A percentile compares a stretch with the other conserved stretches of the same genome.
phyloP scores from a whole-genome alignment of 768 basidiomycete genomes.

The Cubamyces sp. region DNA sequence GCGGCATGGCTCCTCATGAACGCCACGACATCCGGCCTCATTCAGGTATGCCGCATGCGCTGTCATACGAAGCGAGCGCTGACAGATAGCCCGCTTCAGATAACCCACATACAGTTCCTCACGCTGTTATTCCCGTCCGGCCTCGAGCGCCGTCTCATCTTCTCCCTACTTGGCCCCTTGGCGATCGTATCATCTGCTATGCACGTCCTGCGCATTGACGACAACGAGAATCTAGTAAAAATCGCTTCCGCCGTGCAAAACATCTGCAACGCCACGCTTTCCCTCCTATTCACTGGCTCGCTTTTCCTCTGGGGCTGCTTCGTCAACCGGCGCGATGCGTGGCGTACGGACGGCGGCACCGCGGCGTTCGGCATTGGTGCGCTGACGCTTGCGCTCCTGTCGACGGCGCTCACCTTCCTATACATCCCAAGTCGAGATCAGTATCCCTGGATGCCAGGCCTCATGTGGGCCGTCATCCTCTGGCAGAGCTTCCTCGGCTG shows the following conservation, averaged over 20 bases:
- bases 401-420: slow-evolving; percentile 85
- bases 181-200: slow-evolving; percentile 84
- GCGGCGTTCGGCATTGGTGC: slow-evolving; percentile 91
- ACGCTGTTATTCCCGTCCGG: slow-evolving; percentile 92
- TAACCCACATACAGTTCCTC: slow-evolving; percentile 97
- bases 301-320: slow-evolving; percentile 93
- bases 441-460: slow-evolving; percentile 87
- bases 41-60: slow-evolving; percentile 63
- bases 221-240: slow-evolving; percentile 42
- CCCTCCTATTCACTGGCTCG: slow-evolving; percentile 87
- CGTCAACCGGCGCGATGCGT: slow-evolving; percentile 88
- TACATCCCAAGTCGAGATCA: slow-evolving; percentile 85
- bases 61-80: not conserved
- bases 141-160: slow-evolving; percentile 86
- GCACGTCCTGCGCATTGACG: slow-evolving; percentile 73
- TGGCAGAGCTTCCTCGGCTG: slow-evolving; percentile 98
- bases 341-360: slow-evolving; percentile 96
- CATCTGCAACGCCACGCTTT: slow-evolving; percentile 96
- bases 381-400: slow-evolving; percentile 77
- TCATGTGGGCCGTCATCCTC: slow-evolving; percentile 89
- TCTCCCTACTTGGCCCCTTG: slow-evolving; percentile 83
- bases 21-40: slow-evolving; percentile 78
- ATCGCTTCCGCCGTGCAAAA: slow-evolving; percentile 82
- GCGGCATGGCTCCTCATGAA: slow-evolving; percentile 89
- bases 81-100: slow-evolving; percentile 46